Evolutionary conservation across 2,329 filamentous ascomycete genomes (phyloP), one percentile per base, ranked within the genome.

Genomic region (Xylogone sp.): DNA sequence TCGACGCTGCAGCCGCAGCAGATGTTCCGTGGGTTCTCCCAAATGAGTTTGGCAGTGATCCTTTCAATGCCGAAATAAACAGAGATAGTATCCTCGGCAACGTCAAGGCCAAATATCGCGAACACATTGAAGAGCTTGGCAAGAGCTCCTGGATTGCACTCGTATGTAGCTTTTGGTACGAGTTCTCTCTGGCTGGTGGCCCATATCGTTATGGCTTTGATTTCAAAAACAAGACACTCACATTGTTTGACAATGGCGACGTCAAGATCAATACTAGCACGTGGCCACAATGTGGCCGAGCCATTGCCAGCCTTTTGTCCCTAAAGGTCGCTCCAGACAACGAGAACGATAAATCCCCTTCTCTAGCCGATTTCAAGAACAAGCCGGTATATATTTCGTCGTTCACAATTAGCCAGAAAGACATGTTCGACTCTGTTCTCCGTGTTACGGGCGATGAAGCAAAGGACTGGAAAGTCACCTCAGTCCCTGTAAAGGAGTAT

Each of bases 1-100:
- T 83, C 53, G 64, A 69, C 5, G 81, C 82, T 0, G 81, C 82
- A 0, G 75, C 73, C 3, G 72, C 73, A 22, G 80, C 81, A 0
- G 74, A 75, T 2, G 71, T 85, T 2, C 70, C 71, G 1, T 83
- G 75, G 60, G 59, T 84, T 42, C 68, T 84, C 59, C 81, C 81
- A 1, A 84, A 83, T 56, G 66, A 67, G 20, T 81, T 69, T 59
- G 70, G 69, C 6, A n/a, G 20, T 19, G 51, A 55, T 39, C 24
- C 21, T 31, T 3, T 20, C 7, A 51, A 51, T 43, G 46, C 43
- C 7, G 44, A 18, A 13, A 43, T 65, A 27, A 68, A 53, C 16
- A 54, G 49, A 19, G 72, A 74, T 52, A 21, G 42, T 16, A 42
- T 57, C 2, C 42, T 52, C 3, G 52, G 53, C 4, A 31, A 16